Base-by-base conservation (phyloP, 495 filamentous ascomycete genomes). In the Choiromyces venosus region DNA sequence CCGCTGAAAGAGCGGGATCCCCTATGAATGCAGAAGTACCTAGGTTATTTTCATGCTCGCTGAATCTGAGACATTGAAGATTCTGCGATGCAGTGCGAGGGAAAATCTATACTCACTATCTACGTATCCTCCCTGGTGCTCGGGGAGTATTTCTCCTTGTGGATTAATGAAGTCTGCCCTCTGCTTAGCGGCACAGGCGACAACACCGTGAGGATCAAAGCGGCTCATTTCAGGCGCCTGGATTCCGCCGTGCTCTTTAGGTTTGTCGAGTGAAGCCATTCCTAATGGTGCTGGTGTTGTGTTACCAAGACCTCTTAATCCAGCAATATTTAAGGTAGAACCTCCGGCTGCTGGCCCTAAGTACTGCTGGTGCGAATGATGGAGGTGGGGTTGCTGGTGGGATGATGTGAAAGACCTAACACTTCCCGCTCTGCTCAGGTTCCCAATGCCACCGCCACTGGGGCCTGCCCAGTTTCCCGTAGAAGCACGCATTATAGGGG, bases 1-100 rank as follows among this genome's bases (percentile, higher is more conserved):
- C 95, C 7, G 91, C 87, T 2, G 91, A 91, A 74, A 98, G 89
- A 66, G 89, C 86, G 42, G 89, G 86, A 71, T 92, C 89, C 70
- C 84, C 87, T 67, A 80, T 71, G 14, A 71, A 73, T 40, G 71
- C 75, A 66, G 71, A 77, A 37, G 74, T 74, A 37, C 75, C 69
- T 37, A 25, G 25, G 74, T 77, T 77, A 77, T 77, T 78, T 71
- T 75, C 76, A 66, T 77, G 73, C 33, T 18, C n/a, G 16, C 12
- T 33, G 12, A 16, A 37, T 67, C 65, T 12, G 76, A 76, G 6
- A 37, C 25, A 44, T 65, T 5, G 39, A n/a, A 37, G 46, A 66
- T 39, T 66, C 37, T 46, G 61, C 12, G 52, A 66, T 40, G 42
- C 38, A 12, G n/a, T 36, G 35, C 16, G 6, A 21, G 35, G 40